Evolutionary conservation across 108 stramenopile species (phyloP).

Genomic region (Conticribra guillardii): DNA sequence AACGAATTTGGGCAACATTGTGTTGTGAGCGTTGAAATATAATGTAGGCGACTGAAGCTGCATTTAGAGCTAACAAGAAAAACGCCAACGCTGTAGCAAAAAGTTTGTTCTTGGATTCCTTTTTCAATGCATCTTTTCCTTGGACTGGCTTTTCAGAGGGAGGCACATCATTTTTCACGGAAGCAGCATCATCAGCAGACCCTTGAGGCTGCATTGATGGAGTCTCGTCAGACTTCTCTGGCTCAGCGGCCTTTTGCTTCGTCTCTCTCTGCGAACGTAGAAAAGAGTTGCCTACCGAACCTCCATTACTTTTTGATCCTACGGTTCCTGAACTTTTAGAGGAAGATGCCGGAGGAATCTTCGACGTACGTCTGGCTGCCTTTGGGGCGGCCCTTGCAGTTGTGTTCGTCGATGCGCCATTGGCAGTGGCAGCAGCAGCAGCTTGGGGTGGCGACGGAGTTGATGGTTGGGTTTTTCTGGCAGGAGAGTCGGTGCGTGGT

Average conservation of each 20-base stretch:
- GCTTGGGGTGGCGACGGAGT: neutral
- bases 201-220: neutral
- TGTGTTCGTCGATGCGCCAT: no score
- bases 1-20: slow-evolving; percentile 12
- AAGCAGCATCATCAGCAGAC: neutral
- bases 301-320: no score
- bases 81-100: neutral
- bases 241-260: no score
- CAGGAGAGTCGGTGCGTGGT: neutral
- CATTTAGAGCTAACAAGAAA: neutral
- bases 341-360: no score
- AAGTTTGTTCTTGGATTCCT: neutral
- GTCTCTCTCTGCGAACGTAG: no score
- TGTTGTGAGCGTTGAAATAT: slow-evolving; percentile 9
- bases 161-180: neutral
- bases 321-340: no score
- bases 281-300: no score
- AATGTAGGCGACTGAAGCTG: slow-evolving; percentile 11
- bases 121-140: neutral
- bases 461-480: neutral
- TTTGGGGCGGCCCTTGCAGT: no score
- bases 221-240: no score
- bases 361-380: no score
- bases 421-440: no score
- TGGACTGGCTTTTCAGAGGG: neutral